Evolutionary conservation across 1,284 basidiomycete genomes (phyloP).

Genomic region (Melampsora larici-populina): DNA sequence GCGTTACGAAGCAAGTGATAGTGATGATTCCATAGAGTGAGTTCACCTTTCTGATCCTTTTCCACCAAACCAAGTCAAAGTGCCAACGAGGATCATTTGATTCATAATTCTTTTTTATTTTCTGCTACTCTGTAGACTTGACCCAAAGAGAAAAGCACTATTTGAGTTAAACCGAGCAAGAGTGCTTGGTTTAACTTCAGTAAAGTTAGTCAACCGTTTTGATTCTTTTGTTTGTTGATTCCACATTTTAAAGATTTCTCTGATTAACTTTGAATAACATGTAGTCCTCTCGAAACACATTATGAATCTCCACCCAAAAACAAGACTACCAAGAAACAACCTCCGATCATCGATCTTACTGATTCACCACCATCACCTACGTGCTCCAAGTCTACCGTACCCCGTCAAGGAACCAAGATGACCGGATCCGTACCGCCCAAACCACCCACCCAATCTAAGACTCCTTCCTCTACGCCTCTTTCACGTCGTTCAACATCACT

Average conservation of each 20-base stretch:
- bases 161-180: slow-evolving; percentile 18
- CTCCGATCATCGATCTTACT: background rate
- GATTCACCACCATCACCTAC: background rate
- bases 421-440: background rate
- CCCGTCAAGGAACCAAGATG: background rate
- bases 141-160: slow-evolving; percentile 17
- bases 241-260: background rate
- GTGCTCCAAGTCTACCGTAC: background rate
- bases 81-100: background rate
- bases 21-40: slow-evolving; percentile 43
- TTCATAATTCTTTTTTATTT: background rate
- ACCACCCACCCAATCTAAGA: background rate
- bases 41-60: background rate
- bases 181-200: background rate
- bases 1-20: slow-evolving; percentile 12
- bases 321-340: background rate
- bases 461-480: background rate
- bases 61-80: no score
- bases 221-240: background rate
- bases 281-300: background rate
- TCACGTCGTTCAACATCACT: background rate
- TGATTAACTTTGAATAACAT: background rate
- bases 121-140: slow-evolving; percentile 2
- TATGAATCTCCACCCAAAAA: background rate
- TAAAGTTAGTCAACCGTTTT: background rate